Evolutionary conservation across 306 rosid species (phyloP).

Genomic region (Potentilla sterilis): DNA sequence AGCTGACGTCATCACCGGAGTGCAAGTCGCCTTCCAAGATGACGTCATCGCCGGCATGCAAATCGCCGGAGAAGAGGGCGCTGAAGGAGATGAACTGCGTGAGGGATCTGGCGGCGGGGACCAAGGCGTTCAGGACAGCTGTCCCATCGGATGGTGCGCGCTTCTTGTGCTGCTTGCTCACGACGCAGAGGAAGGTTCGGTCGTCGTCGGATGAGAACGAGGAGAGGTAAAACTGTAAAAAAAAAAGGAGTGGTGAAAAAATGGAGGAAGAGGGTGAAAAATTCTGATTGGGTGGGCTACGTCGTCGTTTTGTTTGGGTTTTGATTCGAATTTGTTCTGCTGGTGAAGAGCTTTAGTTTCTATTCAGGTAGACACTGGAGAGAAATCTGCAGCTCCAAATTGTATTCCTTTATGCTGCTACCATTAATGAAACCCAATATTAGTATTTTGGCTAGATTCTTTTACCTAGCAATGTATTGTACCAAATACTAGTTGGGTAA

Average conservation of each 20-base stretch:
- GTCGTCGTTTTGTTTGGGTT: not conserved
- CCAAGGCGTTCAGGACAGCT: constrained; percentile 27
- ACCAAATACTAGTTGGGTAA: not conserved
- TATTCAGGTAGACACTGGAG: constrained; percentile 14
- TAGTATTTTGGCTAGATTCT: not conserved
- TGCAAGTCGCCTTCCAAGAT: constrained; percentile 12
- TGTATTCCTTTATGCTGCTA: not conserved
- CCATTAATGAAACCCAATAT: not conserved
- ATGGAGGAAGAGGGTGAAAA: not conserved
- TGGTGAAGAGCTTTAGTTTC: constrained; percentile 5
- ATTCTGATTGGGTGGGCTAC: not conserved
- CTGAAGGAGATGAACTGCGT: constrained; percentile 60
- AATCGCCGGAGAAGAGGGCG: constrained; percentile 16
- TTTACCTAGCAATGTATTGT: not conserved
- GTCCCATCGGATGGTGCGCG: constrained; percentile 36
- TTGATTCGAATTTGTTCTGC: not conserved
- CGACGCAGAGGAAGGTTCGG: constrained; percentile 28
- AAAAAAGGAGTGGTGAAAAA: not conserved
- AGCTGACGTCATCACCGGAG: constrained; percentile 31
- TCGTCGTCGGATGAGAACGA: constrained; percentile 24
- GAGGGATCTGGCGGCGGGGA: constrained; percentile 51
- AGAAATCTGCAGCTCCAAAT: constrained; percentile 10
- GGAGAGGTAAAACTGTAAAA: constrained; percentile 11
- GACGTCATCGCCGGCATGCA: not conserved
- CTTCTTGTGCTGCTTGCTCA: constrained; percentile 64